Evolutionary conservation across 495 filamentous ascomycete genomes (phyloP), one percentile per base, ranked within the genome.

Genomic region (Aspergillus bertholletiae): DNA sequence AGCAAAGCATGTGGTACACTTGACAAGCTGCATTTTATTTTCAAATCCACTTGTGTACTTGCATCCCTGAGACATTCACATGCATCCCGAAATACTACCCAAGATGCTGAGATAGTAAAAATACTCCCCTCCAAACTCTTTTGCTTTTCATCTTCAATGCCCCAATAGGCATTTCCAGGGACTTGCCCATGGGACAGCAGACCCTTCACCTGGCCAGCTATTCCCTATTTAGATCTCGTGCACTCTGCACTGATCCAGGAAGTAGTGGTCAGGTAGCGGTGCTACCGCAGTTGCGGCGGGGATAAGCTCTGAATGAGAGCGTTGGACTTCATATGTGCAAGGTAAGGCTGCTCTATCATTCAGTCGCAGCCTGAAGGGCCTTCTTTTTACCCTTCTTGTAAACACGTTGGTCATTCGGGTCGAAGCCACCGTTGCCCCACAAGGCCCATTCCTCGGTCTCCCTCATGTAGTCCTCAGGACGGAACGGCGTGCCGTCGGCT

Each of bases 401-500:
- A 27, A 96, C 90, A 57, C 93, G 83, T 71, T 85, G 78, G 73
- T 97, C 93, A 39, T 87, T 79, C 1, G 93, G 93, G 75, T 97
- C 88, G 66, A 97, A 97, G 1, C 93, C 93, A 2, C 93, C 92
- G 45, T 89, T 85, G 0, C 93, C 93, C 88, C 90, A 97, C n/a
- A 82, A 82, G 20, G 93, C 93, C 93, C 93, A 97, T 61, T 95
- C 88, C 11, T 90, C 89, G 4, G 93, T 97, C 18, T 83, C 78
- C 1, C 84, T 85, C 76, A 95, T 85, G 67, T 97, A 97, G 64
- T 97, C 92, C 64, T 96, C 92, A 0, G 93, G 93, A 1, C 76
- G 74, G 69, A 94, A 97, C 0, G 70, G 51, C 17, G 82, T 83
- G 32, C 82, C 82, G 47, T 82, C 80, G 0, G 74, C 66, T 55